These are phyloP conservation scores for Pseudophaeomoniella oleicola DNA, from an alignment of 2,329 filamentous ascomycete species.

Conservation along the genomic window DNA sequence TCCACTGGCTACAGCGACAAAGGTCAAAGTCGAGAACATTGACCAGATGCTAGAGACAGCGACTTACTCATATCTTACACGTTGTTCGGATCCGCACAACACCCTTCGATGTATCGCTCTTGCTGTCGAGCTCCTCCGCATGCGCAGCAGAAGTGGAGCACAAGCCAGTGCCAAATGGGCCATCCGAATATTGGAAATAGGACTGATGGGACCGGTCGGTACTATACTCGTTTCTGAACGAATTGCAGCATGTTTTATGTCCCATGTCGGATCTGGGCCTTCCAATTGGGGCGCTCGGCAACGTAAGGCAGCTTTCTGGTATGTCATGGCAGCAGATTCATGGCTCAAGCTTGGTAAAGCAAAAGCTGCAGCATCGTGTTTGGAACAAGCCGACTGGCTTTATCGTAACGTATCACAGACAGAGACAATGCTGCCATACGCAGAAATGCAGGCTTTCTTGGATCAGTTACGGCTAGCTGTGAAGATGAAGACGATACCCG, in stretches of 20 bases:
- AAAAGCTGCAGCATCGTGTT: slow-evolving; percentile 61
- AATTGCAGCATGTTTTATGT: slow-evolving; percentile 68
- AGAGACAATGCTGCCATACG: slow-evolving; percentile 30
- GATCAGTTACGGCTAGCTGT: slow-evolving; percentile 27
- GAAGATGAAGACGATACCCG: slow-evolving; percentile 22
- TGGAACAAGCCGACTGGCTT: slow-evolving; percentile 51
- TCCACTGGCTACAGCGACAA: slow-evolving; percentile 51
- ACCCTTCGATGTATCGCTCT: slow-evolving; percentile 65
- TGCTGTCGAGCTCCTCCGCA: slow-evolving; percentile 65
- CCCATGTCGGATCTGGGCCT: slow-evolving; percentile 52
- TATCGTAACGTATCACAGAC: slow-evolving; percentile 31
- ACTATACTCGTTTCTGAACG: slow-evolving; percentile 77
- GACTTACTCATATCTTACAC: slow-evolving; percentile 80
- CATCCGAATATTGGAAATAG: slow-evolving; percentile 62
- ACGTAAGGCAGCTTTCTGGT: slow-evolving; percentile 84
- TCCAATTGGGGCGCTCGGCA: slow-evolving; percentile 55
- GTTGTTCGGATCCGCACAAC: slow-evolving; percentile 66
- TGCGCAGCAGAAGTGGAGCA: slow-evolving; percentile 63
- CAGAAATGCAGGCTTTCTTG: slow-evolving; percentile 35
- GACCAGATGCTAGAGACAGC: slow-evolving; percentile 82
- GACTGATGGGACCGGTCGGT: slow-evolving; percentile 58
- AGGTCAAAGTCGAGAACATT: slow-evolving; percentile 64
- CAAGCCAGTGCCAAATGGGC: slow-evolving; percentile 85
- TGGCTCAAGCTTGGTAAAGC: slow-evolving; percentile 70
- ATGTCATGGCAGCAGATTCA: slow-evolving; percentile 63